Evolutionary conservation across 1,284 basidiomycete species (phyloP), one percentile per base, ranked within the genome.

Genomic region (Moesziomyces parantarcticus): DNA sequence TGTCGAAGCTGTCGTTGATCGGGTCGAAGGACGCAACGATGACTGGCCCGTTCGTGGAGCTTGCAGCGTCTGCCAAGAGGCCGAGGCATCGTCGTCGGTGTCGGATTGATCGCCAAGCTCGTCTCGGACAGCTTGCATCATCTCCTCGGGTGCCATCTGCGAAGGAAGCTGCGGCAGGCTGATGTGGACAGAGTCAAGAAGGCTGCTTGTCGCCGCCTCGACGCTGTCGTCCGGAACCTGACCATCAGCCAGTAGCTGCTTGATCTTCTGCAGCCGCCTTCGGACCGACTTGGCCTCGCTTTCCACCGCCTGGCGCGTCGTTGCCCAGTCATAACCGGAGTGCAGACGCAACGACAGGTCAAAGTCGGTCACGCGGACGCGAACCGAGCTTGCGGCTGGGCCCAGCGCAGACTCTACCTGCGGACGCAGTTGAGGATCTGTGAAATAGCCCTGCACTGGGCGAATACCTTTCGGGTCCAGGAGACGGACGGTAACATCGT

Each of bases 181-280:
- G 25, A 81, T 72, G 79, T 94, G 93, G 23, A 98, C 89, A 0
- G 95, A 97, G 80, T 97, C 96, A 87, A 95, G 96, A 7, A 98
- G 87, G 11, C 91, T 87, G 3, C 92, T 86, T 62, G 89, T 90
- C 5, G 91, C 90, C 47, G 91, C 89, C 76, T 95, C 93, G 21
- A 91, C 87, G 47, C 87, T 89, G 25, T 92, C 89, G 76, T 97
- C 93, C 29, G 94, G 91, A 4, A 88, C 88, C 82, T 98, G 96
- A 3, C 96, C 97, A 44, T 87, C 91, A 0, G 95, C 93, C n/a
- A 99, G 89, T 3, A 99, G 87, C 84, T 99, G 96, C 52, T 92
- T 88, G 78, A 99, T 97, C 84, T 92, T 94, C 49, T 92, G 91
- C 43, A 99, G 88, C 23, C 90, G 90, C 54, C 90, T 89, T 49